A percentile compares a stretch with the other conserved stretches of the same genome.
Conservation (phyloP, 768 basidiomycete genomes). For the Lactarius tabidus region DNA sequence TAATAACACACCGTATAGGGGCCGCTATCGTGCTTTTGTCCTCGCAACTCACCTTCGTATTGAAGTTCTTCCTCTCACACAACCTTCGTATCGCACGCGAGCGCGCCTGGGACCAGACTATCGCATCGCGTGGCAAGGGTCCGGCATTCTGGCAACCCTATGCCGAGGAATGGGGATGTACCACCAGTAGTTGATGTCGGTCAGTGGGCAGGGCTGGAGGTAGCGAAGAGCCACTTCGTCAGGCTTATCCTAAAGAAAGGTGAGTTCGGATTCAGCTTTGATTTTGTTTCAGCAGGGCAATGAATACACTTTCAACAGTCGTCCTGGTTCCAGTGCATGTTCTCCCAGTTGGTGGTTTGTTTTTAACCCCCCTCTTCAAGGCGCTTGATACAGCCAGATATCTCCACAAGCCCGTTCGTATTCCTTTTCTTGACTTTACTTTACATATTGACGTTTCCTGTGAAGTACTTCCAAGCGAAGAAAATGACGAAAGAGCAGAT, state of each 20-base stretch:
- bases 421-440: background rate
- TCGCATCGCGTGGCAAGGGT: constrained; percentile 77
- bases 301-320: constrained; percentile 36
- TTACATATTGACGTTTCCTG: background rate
- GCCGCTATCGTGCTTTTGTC: constrained; percentile 71
- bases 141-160: constrained; percentile 81
- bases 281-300: background rate
- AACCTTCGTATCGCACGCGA: constrained; percentile 79
- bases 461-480: constrained; percentile 80
- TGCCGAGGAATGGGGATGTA: constrained; percentile 72
- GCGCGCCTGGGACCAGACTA: constrained; percentile 77
- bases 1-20: constrained; percentile 43
- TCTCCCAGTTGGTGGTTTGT: constrained; percentile 58
- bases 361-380: constrained; percentile 60
- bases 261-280: constrained; percentile 28
- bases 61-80: constrained; percentile 77
- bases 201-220: constrained; percentile 32
- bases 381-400: constrained; percentile 62
- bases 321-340: constrained; percentile 60
- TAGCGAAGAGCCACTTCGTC: constrained; percentile 38
- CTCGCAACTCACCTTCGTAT: constrained; percentile 67
- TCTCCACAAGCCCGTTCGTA: constrained; percentile 62
- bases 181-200: constrained; percentile 46
- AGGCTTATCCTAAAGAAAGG: constrained; percentile 45
- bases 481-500: constrained; percentile 69